phyloP scores from a whole-genome alignment of 2,329 filamentous ascomycete species.

The Furcasterigmium furcatum region DNA sequence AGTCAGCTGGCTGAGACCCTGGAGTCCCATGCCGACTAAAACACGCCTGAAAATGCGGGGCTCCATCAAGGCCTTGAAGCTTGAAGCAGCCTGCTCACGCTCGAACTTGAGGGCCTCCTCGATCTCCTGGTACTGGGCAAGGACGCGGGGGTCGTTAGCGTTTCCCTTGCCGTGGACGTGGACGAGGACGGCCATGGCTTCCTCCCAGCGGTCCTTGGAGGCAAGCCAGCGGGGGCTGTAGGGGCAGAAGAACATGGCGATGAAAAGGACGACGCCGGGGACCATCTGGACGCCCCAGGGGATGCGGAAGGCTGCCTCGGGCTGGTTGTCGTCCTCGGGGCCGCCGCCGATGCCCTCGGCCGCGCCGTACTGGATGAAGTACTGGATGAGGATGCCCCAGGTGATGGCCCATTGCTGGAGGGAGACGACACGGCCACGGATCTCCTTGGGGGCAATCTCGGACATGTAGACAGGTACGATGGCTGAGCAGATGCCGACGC shows the following conservation, averaged over 20 bases:
- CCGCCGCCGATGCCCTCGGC: constrained; percentile 49
- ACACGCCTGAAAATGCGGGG: constrained; percentile 54
- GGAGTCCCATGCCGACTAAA: constrained; percentile 50
- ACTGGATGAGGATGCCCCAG: constrained; percentile 66
- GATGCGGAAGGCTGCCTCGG: constrained; percentile 53
- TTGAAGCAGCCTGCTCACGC: constrained; percentile 45
- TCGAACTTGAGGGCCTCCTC: constrained; percentile 52
- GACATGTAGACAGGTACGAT: constrained; percentile 69
- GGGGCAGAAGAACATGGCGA: constrained; percentile 58
- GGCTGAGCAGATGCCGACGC: constrained; percentile 71
- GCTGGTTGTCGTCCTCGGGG: constrained; percentile 45
- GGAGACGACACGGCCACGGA: constrained; percentile 54
- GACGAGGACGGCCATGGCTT: constrained; percentile 57
- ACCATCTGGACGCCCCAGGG: constrained; percentile 61
- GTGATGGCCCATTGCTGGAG: constrained; percentile 70
- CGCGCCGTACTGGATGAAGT: constrained; percentile 64
- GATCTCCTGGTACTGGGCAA: constrained; percentile 62
- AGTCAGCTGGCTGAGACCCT: constrained; percentile 23
- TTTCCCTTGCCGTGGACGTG: constrained; percentile 56
- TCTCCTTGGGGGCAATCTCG: constrained; percentile 59
- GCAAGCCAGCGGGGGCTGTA: constrained; percentile 70
- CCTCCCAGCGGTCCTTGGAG: constrained; percentile 63
- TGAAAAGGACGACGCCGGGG: constrained; percentile 48
- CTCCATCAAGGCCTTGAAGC: constrained; percentile 44
- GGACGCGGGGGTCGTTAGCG: constrained; percentile 52